A percentile compares a stretch with the other conserved stretches of the same genome.
Conservation (phyloP, 2,329 filamentous ascomycete species). For the Penicillium sp. region DNA sequence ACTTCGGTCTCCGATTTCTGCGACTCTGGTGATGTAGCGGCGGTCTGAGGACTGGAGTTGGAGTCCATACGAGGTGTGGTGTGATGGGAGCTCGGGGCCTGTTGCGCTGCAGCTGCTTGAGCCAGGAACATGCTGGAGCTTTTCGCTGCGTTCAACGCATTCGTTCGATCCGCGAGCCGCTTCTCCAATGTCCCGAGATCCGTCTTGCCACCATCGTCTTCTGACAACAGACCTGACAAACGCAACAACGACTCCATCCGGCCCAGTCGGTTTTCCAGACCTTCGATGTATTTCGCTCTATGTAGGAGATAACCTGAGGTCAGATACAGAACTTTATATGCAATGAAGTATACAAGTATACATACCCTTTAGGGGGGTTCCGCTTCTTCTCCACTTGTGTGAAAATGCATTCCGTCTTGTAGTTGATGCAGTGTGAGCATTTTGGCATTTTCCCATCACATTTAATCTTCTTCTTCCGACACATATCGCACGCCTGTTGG, state of each 20-base stretch:
- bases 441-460: constrained; percentile 94
- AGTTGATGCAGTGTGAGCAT: constrained; percentile 94
- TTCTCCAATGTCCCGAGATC: constrained; percentile 88
- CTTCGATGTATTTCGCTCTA: constrained; percentile 93
- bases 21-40: constrained; percentile 54
- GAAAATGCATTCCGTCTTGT: constrained; percentile 96
- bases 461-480: constrained; percentile 90
- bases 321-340: constrained; percentile 9
- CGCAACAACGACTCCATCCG: constrained; percentile 91
- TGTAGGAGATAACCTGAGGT: constrained; percentile 39
- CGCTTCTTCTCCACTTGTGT: constrained; percentile 99
- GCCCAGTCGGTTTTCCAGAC: constrained; percentile 88
- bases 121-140: constrained; percentile 32
- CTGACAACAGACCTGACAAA: constrained; percentile 79
- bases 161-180: constrained; percentile 58
- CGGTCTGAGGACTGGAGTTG: constrained; percentile 52
- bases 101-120: constrained; percentile 31
- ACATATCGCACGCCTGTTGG: constrained; percentile 86
- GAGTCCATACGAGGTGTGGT: constrained; percentile 50
- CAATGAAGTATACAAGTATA: constrained; percentile 29
- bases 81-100: constrained; percentile 39
- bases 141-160: constrained; percentile 38
- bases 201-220: constrained; percentile 80
- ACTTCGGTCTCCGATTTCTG: constrained; percentile 67
- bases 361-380: constrained; percentile 91